These are phyloP conservation scores for Fusarium neocosmosporiellum DNA, from an alignment of 2,329 filamentous ascomycete genomes.

Conservation along the genomic window DNA sequence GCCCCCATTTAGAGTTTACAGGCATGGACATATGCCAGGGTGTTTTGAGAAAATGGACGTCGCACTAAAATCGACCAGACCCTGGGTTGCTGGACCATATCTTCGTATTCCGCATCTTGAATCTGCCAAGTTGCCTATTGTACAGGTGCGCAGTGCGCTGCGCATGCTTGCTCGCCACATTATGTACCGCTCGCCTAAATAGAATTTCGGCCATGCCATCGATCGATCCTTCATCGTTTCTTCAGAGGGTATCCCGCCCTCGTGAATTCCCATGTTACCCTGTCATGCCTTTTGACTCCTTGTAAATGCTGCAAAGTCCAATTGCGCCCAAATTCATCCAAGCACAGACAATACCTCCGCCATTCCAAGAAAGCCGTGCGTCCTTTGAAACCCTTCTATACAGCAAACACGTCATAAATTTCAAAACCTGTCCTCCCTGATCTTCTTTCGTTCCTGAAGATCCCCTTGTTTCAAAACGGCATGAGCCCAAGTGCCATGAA, in stretches of 20 bases:
- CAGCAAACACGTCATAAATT: not conserved
- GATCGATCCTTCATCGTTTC: slow-evolving; percentile 10
- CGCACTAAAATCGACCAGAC: not conserved
- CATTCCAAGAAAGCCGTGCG: not conserved
- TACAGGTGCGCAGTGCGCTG: slow-evolving; percentile 16
- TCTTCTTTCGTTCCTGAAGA: slow-evolving; percentile 4
- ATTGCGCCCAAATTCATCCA: slow-evolving; percentile 18
- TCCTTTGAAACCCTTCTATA: slow-evolving; percentile 10
- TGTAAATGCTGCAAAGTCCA: slow-evolving; percentile 36
- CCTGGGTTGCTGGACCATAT: not conserved
- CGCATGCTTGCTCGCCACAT: slow-evolving; percentile 20
- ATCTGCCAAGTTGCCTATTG: slow-evolving; percentile 10
- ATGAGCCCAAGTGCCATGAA: not conserved
- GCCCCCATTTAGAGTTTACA: slow-evolving; percentile 17
- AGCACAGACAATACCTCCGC: not conserved
- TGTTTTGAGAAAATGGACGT: not conserved
- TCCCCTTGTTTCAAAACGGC: not conserved
- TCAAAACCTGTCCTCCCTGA: not conserved
- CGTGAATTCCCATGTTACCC: slow-evolving; percentile 18
- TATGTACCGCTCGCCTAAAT: not conserved
- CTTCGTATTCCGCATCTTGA: slow-evolving; percentile 8
- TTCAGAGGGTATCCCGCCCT: slow-evolving; percentile 27
- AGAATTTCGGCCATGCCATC: not conserved
- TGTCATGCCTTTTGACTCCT: slow-evolving; percentile 19
- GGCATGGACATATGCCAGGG: not conserved